Evolutionary conservation across 2,329 filamentous ascomycete species (phyloP).

Genomic region (Fusarium tuaranense): DNA sequence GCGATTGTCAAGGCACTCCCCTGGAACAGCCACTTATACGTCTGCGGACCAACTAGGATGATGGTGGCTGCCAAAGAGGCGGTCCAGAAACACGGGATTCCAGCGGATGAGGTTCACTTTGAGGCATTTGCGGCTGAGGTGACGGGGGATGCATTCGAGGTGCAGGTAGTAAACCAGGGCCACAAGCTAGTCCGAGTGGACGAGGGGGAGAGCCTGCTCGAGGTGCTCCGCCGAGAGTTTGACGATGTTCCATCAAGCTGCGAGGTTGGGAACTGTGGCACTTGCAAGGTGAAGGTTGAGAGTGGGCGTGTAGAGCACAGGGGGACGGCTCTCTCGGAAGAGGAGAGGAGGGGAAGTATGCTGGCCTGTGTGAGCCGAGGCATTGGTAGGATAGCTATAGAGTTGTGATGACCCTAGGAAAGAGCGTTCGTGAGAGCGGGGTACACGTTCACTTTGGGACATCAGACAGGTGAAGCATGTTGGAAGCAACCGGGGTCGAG

Average conservation of each 20-base stretch:
- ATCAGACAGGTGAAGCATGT: not conserved
- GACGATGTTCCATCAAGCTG: conserved; percentile 61
- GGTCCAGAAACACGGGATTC: conserved; percentile 56
- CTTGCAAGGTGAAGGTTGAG: conserved; percentile 59
- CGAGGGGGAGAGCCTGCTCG: conserved; percentile 62
- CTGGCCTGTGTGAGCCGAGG: conserved; percentile 66
- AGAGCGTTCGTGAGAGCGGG: not conserved
- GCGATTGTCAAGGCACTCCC: conserved; percentile 61
- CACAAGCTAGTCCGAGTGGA: conserved; percentile 58
- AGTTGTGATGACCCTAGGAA: conserved; percentile 47
- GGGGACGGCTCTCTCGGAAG: conserved; percentile 59
- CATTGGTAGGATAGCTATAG: conserved; percentile 60
- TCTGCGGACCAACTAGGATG: conserved; percentile 69
- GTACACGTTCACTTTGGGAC: not conserved
- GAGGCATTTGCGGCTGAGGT: conserved; percentile 68
- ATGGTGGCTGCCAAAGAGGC: conserved; percentile 62
- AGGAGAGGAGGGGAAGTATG: conserved; percentile 59
- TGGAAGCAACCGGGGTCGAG: not conserved
- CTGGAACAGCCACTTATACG: conserved; percentile 70
- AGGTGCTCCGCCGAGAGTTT: conserved; percentile 59
- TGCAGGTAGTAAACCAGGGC: conserved; percentile 57
- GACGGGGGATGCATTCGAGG: conserved; percentile 70
- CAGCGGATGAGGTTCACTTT: conserved; percentile 66
- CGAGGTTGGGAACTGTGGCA: conserved; percentile 67
- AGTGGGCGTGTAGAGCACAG: conserved; percentile 61